Percentiles rank a stretch among this genome's conserved stretches.
These are phyloP conservation scores for Trichopus zeylanicus DNA, from an alignment of 116 monocot genomes.

Conservation along the genomic window DNA sequence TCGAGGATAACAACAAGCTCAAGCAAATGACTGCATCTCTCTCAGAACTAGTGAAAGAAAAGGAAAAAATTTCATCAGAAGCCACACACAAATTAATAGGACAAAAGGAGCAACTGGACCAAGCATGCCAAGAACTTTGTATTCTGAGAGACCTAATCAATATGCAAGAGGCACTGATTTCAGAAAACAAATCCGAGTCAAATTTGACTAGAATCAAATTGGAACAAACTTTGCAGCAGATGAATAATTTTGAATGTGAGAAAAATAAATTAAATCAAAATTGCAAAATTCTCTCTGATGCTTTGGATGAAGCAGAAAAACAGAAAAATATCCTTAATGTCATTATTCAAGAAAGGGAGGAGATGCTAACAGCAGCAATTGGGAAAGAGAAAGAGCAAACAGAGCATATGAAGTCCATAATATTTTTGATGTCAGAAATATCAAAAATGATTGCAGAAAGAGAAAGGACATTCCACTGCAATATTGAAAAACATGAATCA, in stretches of 20 bases:
- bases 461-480: slow-evolving; percentile 17
- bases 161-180: slow-evolving; percentile 19
- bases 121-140: slow-evolving; percentile 10
- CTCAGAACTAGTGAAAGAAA: slow-evolving; percentile 7
- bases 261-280: slow-evolving; percentile 19
- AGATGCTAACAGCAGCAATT: slow-evolving; percentile 4
- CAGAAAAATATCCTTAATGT: slow-evolving; percentile 13
- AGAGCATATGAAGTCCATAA: slow-evolving; percentile 23
- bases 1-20: slow-evolving; percentile 20
- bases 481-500: slow-evolving; percentile 22
- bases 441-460: slow-evolving; percentile 29
- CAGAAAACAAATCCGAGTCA: slow-evolving; percentile 11
- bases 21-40: slow-evolving; percentile 10
- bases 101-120: slow-evolving; percentile 18
- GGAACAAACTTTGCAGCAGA: slow-evolving; percentile 15
- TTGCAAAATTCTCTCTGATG: slow-evolving; percentile 7
- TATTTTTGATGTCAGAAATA: slow-evolving; percentile 18
- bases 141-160: slow-evolving; percentile 9
- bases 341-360: slow-evolving; percentile 27
- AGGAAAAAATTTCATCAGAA: slow-evolving; percentile 11
- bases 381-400: slow-evolving; percentile 19
- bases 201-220: slow-evolving; percentile 9
- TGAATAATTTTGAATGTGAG: slow-evolving; percentile 15
- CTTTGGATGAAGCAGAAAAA: slow-evolving; percentile 20
- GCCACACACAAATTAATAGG: slow-evolving; percentile 5